Percentiles rank a stretch among this genome's conserved stretches.
Conservation (phyloP, 768 basidiomycete species). For the Russula sp. region DNA sequence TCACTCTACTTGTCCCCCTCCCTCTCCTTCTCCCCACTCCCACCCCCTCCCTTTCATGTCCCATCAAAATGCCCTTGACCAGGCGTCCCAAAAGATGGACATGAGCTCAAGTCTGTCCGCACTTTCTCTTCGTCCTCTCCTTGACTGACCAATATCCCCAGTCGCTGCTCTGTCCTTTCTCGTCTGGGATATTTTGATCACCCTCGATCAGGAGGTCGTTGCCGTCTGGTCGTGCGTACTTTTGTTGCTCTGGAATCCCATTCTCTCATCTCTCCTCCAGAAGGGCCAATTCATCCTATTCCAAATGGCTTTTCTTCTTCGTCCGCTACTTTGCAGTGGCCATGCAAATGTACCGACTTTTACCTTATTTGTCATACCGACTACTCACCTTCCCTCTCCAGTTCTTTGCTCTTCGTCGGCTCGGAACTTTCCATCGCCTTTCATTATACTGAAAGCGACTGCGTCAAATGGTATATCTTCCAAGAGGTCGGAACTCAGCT, state of each 20-base stretch:
- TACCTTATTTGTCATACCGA: background rate
- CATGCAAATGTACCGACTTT: slow-evolving; percentile 20
- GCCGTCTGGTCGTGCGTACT: slow-evolving; percentile 38
- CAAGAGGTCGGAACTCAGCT: slow-evolving; percentile 26
- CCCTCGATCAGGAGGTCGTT: slow-evolving; percentile 33
- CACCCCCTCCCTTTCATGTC: slow-evolving; percentile 4
- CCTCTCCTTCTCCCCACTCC: background rate
- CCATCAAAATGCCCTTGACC: background rate
- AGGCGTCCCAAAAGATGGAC: background rate
- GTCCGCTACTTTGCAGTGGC: slow-evolving; percentile 27
- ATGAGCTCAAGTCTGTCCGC: background rate
- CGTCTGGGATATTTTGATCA: slow-evolving; percentile 35
- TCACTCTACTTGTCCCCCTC: background rate
- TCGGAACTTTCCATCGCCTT: slow-evolving; percentile 12
- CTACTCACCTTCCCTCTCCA: background rate
- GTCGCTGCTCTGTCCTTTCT: slow-evolving; percentile 35
- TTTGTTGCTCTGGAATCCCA: background rate
- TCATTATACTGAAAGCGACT: slow-evolving; percentile 30
- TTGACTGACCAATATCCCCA: slow-evolving; percentile 8
- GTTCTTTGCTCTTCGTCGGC: slow-evolving; percentile 26
- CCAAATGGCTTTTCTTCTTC: slow-evolving; percentile 36
- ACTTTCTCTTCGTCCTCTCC: background rate
- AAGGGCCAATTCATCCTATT: slow-evolving; percentile 29
- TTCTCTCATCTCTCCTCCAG: slow-evolving; percentile 23
- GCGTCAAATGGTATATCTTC: slow-evolving; percentile 28